These are phyloP conservation scores for Lichtheimia corymbifera DNA, from an alignment of 371 early-diverging fungal genomes.

Conservation along the genomic window DNA sequence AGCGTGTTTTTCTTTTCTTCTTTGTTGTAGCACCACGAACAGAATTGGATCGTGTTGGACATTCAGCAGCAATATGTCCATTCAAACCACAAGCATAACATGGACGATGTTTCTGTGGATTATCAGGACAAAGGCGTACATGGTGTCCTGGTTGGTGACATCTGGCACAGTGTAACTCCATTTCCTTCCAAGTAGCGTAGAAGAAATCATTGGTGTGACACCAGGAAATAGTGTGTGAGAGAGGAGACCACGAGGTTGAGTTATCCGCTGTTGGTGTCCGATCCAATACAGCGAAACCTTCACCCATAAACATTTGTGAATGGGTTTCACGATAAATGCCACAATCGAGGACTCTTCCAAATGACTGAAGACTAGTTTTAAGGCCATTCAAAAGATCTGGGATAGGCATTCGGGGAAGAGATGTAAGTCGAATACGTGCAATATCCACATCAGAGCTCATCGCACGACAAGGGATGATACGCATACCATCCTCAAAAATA, in stretches of 20 bases:
- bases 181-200: constrained; percentile 1
- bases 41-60: background rate
- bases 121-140: constrained; percentile 1
- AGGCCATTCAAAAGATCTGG: background rate
- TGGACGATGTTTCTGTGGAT: background rate
- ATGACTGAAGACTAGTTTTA: background rate
- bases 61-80: constrained; percentile 5
- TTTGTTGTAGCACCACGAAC: too few relatives aligned
- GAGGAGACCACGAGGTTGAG: background rate
- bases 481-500: too few relatives aligned
- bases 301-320: background rate
- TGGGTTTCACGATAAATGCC: background rate
- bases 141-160: constrained; percentile 4
- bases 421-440: too few relatives aligned
- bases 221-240: background rate
- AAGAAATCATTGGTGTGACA: background rate
- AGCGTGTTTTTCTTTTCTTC: too few relatives aligned
- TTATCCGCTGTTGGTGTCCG: background rate
- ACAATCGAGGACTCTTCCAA: background rate
- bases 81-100: background rate
- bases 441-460: too few relatives aligned
- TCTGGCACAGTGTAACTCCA: background rate
- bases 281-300: background rate
- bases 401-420: too few relatives aligned
- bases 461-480: too few relatives aligned